phyloP scores from a whole-genome alignment of 768 basidiomycete genomes.

The Peribolospora kevripleyi region DNA sequence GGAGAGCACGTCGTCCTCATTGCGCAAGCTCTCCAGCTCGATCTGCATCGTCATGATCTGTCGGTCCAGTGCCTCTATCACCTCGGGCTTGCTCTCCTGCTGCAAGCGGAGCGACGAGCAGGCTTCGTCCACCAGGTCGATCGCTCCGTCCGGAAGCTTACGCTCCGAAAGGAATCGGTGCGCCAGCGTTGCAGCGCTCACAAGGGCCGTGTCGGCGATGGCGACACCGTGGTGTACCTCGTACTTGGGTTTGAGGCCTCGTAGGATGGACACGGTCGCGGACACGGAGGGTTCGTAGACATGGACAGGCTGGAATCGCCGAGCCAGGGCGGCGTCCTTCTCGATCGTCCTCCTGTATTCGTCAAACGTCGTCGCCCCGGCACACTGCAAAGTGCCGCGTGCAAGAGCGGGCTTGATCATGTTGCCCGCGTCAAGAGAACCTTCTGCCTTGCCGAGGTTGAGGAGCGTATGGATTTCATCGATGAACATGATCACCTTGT shows the following conservation, averaged over 20 bases:
- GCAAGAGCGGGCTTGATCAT: conserved; percentile 79
- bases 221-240: conserved; percentile 77
- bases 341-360: conserved; percentile 89
- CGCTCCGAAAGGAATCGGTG: conserved; percentile 51
- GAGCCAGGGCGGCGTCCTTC: conserved; percentile 35
- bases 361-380: conserved; percentile 75
- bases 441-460: conserved; percentile 12
- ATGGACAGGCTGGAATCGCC: conserved; percentile 28
- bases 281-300: conserved; percentile 74
- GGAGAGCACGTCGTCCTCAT: conserved; percentile 65
- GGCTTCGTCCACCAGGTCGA: conserved; percentile 78
- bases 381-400: conserved; percentile 48
- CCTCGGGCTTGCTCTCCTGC: conserved; percentile 81
- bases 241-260: conserved; percentile 84
- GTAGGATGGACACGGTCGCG: conserved; percentile 76
- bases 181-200: conserved; percentile 69
- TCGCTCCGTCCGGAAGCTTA: conserved; percentile 21
- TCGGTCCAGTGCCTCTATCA: conserved; percentile 71
- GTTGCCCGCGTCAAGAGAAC: conserved; percentile 27
- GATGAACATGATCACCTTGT: conserved; percentile 71
- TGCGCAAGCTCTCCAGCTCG: conserved; percentile 63
- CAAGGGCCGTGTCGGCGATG: conserved; percentile 67
- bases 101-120: conserved; percentile 71
- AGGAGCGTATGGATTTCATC: conserved; percentile 33
- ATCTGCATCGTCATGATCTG: conserved; percentile 74